A percentile compares a stretch with the other conserved stretches of the same genome.
Conservation (phyloP, 495 filamentous ascomycete genomes). For the Tuber calosporum region DNA sequence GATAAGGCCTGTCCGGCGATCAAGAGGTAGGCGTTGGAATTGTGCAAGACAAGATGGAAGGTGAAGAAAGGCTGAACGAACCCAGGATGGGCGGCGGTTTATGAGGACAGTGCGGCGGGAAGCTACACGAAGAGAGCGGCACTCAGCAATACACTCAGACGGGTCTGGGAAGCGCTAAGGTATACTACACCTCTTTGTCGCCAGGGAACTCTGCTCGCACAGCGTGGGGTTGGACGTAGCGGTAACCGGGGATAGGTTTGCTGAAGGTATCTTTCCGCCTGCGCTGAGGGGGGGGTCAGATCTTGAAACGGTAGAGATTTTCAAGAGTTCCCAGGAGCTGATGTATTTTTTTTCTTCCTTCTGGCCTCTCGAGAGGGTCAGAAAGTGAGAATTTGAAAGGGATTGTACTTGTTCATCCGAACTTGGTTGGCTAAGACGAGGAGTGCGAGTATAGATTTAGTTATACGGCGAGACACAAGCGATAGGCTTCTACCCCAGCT, state of each 20-base stretch:
- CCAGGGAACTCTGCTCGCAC: constrained; percentile 27
- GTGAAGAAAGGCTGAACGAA: constrained; percentile 21
- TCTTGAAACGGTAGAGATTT: neutral
- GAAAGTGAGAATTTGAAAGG: neutral
- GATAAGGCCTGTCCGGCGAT: neutral
- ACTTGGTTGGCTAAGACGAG: constrained; percentile 6
- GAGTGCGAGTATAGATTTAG: neutral
- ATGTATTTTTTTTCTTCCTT: neutral
- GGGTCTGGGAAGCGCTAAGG: constrained; percentile 27
- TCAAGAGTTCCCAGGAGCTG: neutral
- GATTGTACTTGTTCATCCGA: constrained; percentile 29
- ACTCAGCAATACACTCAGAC: constrained; percentile 26
- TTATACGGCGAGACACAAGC: neutral
- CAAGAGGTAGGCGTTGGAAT: constrained; percentile 9
- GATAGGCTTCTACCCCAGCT: neutral
- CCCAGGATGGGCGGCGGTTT: constrained; percentile 32
- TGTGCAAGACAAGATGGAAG: constrained; percentile 16
- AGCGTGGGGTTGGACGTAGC: constrained; percentile 14
- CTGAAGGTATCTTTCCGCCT: constrained; percentile 7
- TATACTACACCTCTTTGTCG: constrained; percentile 35
- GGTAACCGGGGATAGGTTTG: constrained; percentile 22
- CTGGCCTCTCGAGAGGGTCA: neutral
- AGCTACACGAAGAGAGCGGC: constrained; percentile 22
- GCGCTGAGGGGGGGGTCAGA: neutral
- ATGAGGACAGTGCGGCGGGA: constrained; percentile 28